Conservation (phyloP, 768 basidiomycete genomes). For the Rhodocollybia butyracea region DNA sequence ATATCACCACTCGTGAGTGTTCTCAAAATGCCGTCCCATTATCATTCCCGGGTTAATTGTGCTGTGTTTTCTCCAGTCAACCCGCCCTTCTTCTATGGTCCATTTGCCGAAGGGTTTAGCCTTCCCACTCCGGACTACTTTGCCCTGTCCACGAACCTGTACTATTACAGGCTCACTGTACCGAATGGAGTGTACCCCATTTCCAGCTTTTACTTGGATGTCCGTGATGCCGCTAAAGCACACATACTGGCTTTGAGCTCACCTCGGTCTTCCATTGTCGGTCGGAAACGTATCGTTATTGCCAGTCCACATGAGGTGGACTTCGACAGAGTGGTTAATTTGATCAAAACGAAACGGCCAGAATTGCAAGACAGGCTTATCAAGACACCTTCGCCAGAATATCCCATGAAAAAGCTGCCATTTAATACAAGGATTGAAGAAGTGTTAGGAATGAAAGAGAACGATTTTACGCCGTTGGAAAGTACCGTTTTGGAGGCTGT, state of each 20-base stretch:
- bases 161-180: conserved; percentile 23
- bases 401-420: conserved; percentile 18
- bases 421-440: conserved; percentile 29
- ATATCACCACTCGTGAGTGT: conserved; percentile 29
- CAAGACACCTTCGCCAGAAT: conserved; percentile 14
- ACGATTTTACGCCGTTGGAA: conserved; percentile 27
- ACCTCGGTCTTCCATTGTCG: conserved; percentile 19
- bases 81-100: conserved; percentile 31
- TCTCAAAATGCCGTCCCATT: not conserved
- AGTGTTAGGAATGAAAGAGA: conserved; percentile 28
- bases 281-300: conserved; percentile 30
- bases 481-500: conserved; percentile 30
- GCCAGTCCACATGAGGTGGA: conserved; percentile 25
- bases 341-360: conserved; percentile 26
- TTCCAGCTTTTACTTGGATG: conserved; percentile 22
- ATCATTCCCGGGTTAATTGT: not conserved
- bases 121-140: conserved; percentile 11
- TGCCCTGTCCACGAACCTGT: conserved; percentile 21
- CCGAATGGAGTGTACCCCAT: conserved; percentile 19
- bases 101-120: conserved; percentile 21
- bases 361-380: conserved; percentile 26
- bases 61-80: no score
- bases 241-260: conserved; percentile 26
- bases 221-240: conserved; percentile 29
- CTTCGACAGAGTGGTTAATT: conserved; percentile 16